Evolutionary conservation across 352 stramenopile species (phyloP).

Genomic region (Pythium brachiatum): DNA sequence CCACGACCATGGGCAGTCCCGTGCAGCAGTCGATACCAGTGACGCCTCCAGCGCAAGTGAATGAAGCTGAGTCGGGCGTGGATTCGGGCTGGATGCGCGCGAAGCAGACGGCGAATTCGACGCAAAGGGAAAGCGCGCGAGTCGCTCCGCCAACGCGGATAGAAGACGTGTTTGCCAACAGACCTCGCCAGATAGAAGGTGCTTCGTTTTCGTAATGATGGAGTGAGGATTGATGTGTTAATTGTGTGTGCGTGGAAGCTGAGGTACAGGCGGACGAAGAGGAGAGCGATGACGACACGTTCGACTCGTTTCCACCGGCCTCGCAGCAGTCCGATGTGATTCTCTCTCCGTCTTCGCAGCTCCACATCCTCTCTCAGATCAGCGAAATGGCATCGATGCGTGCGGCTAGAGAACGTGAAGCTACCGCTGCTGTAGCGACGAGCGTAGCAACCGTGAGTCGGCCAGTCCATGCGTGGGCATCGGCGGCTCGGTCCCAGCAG

Average conservation of each 20-base stretch:
- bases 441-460: neutral
- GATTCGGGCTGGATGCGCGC: neutral
- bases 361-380: conserved; percentile 75
- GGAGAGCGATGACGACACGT: neutral
- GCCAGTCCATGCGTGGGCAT: conserved; percentile 10
- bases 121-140: neutral
- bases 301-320: neutral
- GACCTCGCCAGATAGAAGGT: neutral
- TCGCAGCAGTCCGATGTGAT: conserved; percentile 27
- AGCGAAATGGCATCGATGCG: conserved; percentile 57
- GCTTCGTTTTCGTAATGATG: no score
- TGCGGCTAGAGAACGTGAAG: conserved; percentile 10
- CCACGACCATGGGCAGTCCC: conserved; percentile 40
- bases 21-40: neutral
- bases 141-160: conserved; percentile 4
- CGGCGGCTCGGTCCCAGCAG: neutral
- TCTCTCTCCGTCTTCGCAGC: conserved; percentile 65
- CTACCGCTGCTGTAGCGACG: neutral
- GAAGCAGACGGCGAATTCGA: neutral
- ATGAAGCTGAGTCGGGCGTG: neutral
- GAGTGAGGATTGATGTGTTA: neutral
- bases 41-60: neutral
- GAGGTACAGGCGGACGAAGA: neutral
- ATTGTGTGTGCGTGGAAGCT: conserved; percentile 33
- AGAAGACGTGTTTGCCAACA: conserved; percentile 6